Conservation (phyloP, 257 asterid species). For the Solanum virginianum region DNA sequence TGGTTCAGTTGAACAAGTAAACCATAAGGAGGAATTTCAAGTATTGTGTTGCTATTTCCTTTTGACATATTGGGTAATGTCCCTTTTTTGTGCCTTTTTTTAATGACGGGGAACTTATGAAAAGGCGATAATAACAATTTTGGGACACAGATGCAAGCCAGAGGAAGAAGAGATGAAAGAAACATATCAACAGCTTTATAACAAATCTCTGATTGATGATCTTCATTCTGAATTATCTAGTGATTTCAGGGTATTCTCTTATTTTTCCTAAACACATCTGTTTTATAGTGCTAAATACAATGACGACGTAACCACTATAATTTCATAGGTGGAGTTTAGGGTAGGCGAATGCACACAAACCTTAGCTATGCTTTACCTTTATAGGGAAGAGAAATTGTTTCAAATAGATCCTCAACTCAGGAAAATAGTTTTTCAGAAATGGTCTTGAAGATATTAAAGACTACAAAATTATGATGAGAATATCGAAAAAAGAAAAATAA, state of each 20-base stretch:
- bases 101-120: slow-evolving; percentile 68
- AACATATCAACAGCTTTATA: slow-evolving; percentile 37
- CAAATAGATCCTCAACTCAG: background rate
- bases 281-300: background rate
- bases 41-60: background rate
- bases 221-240: slow-evolving; percentile 55
- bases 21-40: background rate
- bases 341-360: too few relatives aligned
- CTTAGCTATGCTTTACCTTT: background rate
- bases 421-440: too few relatives aligned
- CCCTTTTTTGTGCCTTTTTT: background rate
- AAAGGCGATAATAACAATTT: slow-evolving; percentile 40
- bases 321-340: too few relatives aligned
- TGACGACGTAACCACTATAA: too few relatives aligned
- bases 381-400: background rate
- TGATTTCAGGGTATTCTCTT: slow-evolving; percentile 47
- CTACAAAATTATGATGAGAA: too few relatives aligned
- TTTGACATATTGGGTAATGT: background rate
- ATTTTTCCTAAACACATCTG: background rate
- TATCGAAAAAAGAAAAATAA: too few relatives aligned
- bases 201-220: slow-evolving; percentile 38
- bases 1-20: background rate
- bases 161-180: slow-evolving; percentile 44
- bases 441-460: background rate
- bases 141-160: slow-evolving; percentile 52